Base-by-base conservation (phyloP, 139 green algal genomes). In the Yamagishiella unicocca region DNA sequence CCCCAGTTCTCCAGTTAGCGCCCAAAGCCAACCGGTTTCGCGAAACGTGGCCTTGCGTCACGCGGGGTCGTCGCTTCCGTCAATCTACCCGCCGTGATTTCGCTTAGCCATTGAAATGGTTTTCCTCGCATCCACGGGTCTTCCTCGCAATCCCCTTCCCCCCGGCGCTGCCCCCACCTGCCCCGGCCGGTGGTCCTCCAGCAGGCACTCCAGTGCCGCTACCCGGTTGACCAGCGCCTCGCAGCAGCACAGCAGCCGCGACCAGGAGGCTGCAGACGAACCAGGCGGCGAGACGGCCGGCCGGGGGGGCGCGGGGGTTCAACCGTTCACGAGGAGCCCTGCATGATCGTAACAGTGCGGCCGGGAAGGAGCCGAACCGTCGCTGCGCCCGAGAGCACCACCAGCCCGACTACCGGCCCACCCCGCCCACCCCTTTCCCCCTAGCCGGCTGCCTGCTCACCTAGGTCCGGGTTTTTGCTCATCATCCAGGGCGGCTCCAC, bases 401-500 rank as follows among this genome's bases (percentile, higher is more conserved):
- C n/a, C n/a, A n/a, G n/a, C n/a, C n/a, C n/a, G n/a, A n/a, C n/a
- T n/a, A n/a, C n/a, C n/a, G n/a, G n/a, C n/a, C n/a, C n/a, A n/a
- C 50, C 17, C 9, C n/a, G n/a, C n/a, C 17, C 27, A 7, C 66
- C 66, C 66, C 66, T 19, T 45, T 74, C 66, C 66, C 33, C 66
- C 8, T 2, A 45, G 9, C n/a, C 62, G 9, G 3, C 10, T 71
- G 62, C 31, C 76, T 43, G 2, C 79, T 46, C 22, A 84, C 78
- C 55, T 29, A 84, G 24, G 54, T 84, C 61, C 3, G 37, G 31
- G 9, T 55, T 55, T 0, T 38, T 38, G 17, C 38, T 17, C 1
- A 74, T 74, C 25, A 84, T 53, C 78, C 78, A 84, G 10, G 58
- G 37, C 2, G 78, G 78, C 78, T 84, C 78, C 25, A 74, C 31